Evolutionary conservation across 306 rosid species (phyloP).

Genomic region (Prunus salicina): DNA sequence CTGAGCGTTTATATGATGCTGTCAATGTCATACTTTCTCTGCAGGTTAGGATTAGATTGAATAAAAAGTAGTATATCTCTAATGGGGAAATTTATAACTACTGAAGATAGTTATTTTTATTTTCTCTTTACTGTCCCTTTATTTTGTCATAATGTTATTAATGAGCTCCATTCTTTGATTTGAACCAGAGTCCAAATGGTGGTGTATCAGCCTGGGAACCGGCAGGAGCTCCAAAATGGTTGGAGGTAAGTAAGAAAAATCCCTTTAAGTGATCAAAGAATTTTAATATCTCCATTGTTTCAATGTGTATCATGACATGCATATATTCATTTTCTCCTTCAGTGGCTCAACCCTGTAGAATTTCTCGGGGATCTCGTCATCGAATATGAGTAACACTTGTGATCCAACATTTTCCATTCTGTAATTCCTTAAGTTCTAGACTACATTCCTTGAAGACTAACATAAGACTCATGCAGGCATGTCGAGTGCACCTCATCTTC

Average conservation of each 20-base stretch:
- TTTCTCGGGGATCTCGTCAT: constrained; percentile 30
- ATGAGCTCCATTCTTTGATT: constrained; percentile 25
- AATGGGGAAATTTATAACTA: neutral
- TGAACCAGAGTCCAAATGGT: constrained; percentile 70
- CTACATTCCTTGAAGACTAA: too few species aligned
- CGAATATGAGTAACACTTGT: constrained; percentile 32
- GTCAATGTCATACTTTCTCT: constrained; percentile 24
- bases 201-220: constrained; percentile 68
- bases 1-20: constrained; percentile 26
- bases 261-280: neutral
- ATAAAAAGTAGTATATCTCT: too few species aligned
- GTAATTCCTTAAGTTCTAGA: neutral
- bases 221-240: constrained; percentile 29
- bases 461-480: too few species aligned
- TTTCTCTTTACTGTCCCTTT: neutral
- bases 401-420: neutral
- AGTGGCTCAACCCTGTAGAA: constrained; percentile 43
- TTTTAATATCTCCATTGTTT: neutral
- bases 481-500: constrained; percentile 45
- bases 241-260: constrained; percentile 14
- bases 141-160: neutral
- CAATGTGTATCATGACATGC: neutral
- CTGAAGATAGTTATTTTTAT: too few species aligned
- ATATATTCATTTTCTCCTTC: neutral
- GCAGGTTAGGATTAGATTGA: constrained; percentile 6